phyloP scores from a whole-genome alignment of 1,284 basidiomycete genomes.

The Limonomyces culmigenus region DNA sequence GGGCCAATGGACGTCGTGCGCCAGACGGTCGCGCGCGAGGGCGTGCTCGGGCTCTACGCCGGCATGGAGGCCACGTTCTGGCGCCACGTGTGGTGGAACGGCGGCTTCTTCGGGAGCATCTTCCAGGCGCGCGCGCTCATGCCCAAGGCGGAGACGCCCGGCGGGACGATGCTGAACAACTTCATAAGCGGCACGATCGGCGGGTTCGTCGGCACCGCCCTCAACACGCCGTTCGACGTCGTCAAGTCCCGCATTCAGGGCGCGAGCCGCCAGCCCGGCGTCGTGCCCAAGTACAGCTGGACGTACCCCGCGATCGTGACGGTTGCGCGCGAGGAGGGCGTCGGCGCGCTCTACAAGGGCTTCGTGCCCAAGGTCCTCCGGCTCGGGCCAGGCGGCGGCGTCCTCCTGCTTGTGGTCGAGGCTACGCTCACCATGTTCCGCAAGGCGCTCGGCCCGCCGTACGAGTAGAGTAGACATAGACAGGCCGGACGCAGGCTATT shows the following conservation, averaged over 20 bases:
- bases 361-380: conserved; percentile 78
- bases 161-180: conserved; percentile 71
- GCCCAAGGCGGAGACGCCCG: conserved; percentile 65
- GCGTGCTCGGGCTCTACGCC: conserved; percentile 72
- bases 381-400: conserved; percentile 88
- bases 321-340: conserved; percentile 83
- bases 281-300: conserved; percentile 80
- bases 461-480: no score
- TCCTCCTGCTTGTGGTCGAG: conserved; percentile 84
- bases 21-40: conserved; percentile 62
- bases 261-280: conserved; percentile 44
- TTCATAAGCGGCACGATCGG: conserved; percentile 83
- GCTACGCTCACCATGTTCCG: conserved; percentile 65
- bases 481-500: no score
- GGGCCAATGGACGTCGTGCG: conserved; percentile 86
- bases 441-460: no score
- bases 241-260: conserved; percentile 95
- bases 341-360: conserved; percentile 86
- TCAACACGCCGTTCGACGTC: conserved; percentile 76
- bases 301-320: conserved; percentile 74
- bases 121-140: conserved; percentile 66
- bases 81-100: conserved; percentile 89
- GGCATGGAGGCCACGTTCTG: conserved; percentile 96
- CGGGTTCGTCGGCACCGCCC: conserved; percentile 72
- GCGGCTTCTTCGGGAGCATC: conserved; percentile 89